These are phyloP conservation scores for Xylaria sp. DNA, from an alignment of 2,329 filamentous ascomycete species.

Conservation along the genomic window DNA sequence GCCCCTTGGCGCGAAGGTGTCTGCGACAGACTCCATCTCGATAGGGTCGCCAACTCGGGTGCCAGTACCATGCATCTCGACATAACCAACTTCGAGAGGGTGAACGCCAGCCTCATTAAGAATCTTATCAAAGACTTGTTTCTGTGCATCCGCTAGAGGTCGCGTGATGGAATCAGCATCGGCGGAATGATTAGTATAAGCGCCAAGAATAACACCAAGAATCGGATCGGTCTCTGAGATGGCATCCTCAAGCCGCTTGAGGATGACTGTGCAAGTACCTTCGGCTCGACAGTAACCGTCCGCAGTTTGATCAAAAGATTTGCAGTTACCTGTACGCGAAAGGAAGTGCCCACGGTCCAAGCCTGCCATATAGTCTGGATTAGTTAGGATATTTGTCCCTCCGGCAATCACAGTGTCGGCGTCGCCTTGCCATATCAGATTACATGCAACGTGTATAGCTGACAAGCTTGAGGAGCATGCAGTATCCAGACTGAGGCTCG, in stretches of 20 bases:
- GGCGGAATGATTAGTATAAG: constrained; percentile 74
- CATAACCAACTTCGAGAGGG: constrained; percentile 63
- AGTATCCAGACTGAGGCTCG: constrained; percentile 45
- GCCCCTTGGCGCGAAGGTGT: constrained; percentile 60
- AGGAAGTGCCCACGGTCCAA: constrained; percentile 71
- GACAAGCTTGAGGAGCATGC: constrained; percentile 47
- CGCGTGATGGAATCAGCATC: constrained; percentile 77
- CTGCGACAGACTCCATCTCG: constrained; percentile 71
- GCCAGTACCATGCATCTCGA: constrained; percentile 77
- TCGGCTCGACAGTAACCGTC: constrained; percentile 57
- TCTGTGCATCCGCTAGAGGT: constrained; percentile 72
- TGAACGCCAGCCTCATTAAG: constrained; percentile 68
- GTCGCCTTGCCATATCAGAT: constrained; percentile 69
- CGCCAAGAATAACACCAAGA: constrained; percentile 54
- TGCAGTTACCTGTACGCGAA: constrained; percentile 57
- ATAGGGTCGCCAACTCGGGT: constrained; percentile 75
- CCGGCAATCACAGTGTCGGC: constrained; percentile 72
- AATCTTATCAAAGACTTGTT: constrained; percentile 66
- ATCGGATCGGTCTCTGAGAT: constrained; percentile 57
- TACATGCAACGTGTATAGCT: constrained; percentile 55
- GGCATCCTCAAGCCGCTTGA: constrained; percentile 50
- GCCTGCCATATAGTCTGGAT: constrained; percentile 71
- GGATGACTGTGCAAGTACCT: constrained; percentile 37
- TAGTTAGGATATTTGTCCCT: constrained; percentile 70
- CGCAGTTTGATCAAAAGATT: constrained; percentile 56